A percentile compares a stretch with the other conserved stretches of the same genome.
Conservation (phyloP, 78 protist species). For the Dictyostelium brefeldianum region DNA sequence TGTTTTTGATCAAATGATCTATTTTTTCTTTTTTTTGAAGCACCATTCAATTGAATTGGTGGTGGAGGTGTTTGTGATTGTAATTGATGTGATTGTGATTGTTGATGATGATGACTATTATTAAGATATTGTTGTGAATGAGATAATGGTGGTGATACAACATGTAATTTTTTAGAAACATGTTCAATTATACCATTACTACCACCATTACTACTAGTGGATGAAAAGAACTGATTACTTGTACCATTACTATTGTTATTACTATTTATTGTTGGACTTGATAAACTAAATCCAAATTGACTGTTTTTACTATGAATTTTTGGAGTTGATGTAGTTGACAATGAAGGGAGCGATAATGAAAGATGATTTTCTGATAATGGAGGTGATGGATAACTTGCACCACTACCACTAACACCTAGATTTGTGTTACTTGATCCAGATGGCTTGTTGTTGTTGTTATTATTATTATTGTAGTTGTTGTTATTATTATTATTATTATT, state of each 20-base stretch:
- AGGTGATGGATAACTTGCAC: constrained; percentile 10
- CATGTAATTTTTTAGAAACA: not conserved
- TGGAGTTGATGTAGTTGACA: not conserved
- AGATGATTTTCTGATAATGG: constrained; percentile 14
- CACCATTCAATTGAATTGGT: not conserved
- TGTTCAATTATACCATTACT: not conserved
- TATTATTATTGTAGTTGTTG: not conserved
- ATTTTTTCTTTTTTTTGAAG: not conserved
- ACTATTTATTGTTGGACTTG: not conserved
- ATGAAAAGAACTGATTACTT: not conserved
- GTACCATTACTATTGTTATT: not conserved
- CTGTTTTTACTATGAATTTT: not conserved
- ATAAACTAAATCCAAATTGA: constrained; percentile 8
- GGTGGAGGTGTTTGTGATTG: not conserved
- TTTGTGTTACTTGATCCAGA: not conserved
- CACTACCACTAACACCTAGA: not conserved
- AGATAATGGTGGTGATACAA: not conserved
- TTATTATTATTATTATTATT: not conserved
- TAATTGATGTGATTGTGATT: not conserved
- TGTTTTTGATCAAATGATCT: not conserved
- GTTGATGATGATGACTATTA: not conserved
- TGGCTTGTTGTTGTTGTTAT: not conserved
- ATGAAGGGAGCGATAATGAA: constrained; percentile 4
- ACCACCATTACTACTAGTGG: not conserved
- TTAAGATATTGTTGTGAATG: not conserved